Base-by-base conservation (phyloP, 257 asterid species). In the Solanum medicagineum region DNA sequence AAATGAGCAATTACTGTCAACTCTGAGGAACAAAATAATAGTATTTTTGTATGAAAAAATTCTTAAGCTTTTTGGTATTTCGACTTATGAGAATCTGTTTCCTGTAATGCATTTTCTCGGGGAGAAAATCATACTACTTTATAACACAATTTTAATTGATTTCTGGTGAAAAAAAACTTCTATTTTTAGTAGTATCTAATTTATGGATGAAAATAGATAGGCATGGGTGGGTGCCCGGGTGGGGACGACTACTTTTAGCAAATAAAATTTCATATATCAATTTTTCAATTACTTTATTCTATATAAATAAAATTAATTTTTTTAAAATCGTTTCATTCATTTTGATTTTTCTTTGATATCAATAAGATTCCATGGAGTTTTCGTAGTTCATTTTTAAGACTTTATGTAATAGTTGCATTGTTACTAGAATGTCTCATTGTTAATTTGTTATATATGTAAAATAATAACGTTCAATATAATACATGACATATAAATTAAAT, bases 131-230 rank as follows among this genome's bases (percentile, higher is more conserved):
- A 22, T 62, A 4, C 24, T 62, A 32, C 32, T 29, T 2, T 22
- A 62, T 22, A 62, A 12, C 29, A 62, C 17, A 62, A 2, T 10
- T 62, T 62, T 14, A 5, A 62, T 62, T 0, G 0, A 22, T 59
- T 59, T 0, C 0, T 22, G 0, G 9, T 22, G 1, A 4, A 22
- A 22, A 60, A 60, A 4, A 5, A 0, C 0, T 1, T 60, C 3
- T 62, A 11, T 22, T 62, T 5, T 0, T 62, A 0, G 4, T 5
- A 22, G 16, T 62, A 36, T 59, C 32, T 59, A 59, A 10, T n/a
- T 0, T n/a, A 59, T 59, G 66, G 29, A 59, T 10, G 36, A 10
- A 1, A 29, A 10, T 22, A n/a, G 42, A 36, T 5, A 3, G 42
- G 42, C 42, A 36, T 4, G 42, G 42, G 42, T 36, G 42, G 7